Conservation (phyloP, 257 asterid species). For the Nicotiana tabacum region DNA sequence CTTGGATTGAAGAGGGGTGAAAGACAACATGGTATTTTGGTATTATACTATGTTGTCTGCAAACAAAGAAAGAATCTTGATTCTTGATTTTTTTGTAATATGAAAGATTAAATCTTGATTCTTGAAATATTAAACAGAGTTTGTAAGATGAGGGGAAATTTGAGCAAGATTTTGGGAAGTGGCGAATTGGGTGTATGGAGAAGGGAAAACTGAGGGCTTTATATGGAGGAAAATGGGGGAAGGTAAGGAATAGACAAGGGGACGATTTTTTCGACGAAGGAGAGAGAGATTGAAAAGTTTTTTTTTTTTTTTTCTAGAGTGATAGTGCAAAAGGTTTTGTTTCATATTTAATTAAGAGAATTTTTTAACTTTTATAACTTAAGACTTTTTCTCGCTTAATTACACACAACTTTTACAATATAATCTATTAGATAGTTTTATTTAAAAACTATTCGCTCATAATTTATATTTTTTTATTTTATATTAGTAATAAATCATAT, state of each 20-base stretch:
- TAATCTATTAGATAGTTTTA: no score
- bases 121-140: background rate
- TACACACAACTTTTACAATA: no score
- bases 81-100: background rate
- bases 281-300: background rate
- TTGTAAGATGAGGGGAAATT: background rate
- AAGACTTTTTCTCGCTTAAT: no score
- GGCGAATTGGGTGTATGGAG: background rate
- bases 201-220: background rate
- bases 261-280: background rate
- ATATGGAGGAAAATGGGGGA: background rate
- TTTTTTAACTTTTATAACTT: no score
- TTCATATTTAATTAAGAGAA: no score
- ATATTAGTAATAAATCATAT: no score
- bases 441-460: no score
- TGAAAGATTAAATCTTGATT: background rate
- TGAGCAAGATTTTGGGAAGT: background rate
- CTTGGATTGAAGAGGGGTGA: constrained; percentile 31
- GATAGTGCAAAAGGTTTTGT: no score
- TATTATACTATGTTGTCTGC: background rate
- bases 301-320: no score
- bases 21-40: constrained; percentile 29
- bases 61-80: background rate
- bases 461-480: no score
- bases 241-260: background rate